A percentile compares a stretch with the other conserved stretches of the same genome.
These are phyloP conservation scores for Rhododendron williamsianum DNA, from an alignment of 148 eudicot genomes.

Conservation along the genomic window DNA sequence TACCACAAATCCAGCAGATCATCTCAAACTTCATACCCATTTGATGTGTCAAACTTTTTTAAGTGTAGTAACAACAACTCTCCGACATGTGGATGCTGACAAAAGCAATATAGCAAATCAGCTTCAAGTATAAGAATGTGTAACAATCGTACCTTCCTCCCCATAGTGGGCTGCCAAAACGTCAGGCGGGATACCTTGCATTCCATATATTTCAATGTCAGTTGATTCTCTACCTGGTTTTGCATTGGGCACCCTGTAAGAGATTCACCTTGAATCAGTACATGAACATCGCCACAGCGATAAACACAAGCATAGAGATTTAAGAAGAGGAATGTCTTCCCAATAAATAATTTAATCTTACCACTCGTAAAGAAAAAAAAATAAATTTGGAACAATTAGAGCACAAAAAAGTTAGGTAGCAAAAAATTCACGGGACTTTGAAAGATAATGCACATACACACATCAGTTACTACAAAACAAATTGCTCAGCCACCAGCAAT, in stretches of 20 bases:
- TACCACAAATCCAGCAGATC: background rate
- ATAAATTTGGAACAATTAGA: background rate
- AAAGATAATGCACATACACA: background rate
- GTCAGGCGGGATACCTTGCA: conserved; percentile 92
- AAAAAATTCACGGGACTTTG: background rate
- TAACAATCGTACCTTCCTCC: conserved; percentile 46
- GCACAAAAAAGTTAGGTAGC: background rate
- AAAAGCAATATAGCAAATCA: background rate
- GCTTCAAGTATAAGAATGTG: background rate
- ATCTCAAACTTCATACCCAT: background rate
- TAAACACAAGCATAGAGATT: background rate
- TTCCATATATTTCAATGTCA: conserved; percentile 93
- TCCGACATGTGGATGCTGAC: background rate
- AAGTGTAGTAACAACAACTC: background rate
- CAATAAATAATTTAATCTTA: background rate
- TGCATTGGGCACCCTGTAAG: conserved; percentile 90
- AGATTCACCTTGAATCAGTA: conserved; percentile 1
- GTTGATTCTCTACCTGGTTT: conserved; percentile 86
- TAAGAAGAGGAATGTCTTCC: background rate
- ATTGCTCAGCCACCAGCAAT: background rate
- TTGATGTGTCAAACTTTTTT: background rate
- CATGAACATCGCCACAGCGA: background rate
- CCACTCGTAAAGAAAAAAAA: background rate
- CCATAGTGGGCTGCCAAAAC: conserved; percentile 84
- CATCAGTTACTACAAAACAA: background rate